These are phyloP conservation scores for Acacia confusa DNA, from an alignment of 306 rosid species.

Conservation along the genomic window DNA sequence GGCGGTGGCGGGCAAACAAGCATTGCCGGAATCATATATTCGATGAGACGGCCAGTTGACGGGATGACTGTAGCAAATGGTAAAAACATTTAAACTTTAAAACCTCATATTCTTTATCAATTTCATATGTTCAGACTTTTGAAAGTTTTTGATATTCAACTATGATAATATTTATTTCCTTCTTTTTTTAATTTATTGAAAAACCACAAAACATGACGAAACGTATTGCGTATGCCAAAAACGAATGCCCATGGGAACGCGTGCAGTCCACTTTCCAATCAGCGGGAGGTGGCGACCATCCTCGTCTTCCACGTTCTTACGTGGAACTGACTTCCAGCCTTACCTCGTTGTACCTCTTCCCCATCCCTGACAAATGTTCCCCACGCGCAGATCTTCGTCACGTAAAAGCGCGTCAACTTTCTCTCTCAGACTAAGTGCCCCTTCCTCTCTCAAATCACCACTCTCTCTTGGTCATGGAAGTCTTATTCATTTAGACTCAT, in stretches of 20 bases:
- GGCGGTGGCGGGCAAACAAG: too few species aligned
- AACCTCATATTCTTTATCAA: too few species aligned
- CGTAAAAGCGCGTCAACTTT: conserved; percentile 41
- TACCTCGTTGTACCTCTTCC: conserved; percentile 28
- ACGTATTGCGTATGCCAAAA: background rate
- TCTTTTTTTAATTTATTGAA: too few species aligned
- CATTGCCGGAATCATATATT: too few species aligned
- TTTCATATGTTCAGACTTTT: too few species aligned
- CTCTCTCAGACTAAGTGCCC: conserved; percentile 24
- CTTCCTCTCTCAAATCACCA: conserved; percentile 9
- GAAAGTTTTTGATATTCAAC: too few species aligned
- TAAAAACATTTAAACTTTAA: too few species aligned
- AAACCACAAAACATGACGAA: conserved; percentile 7
- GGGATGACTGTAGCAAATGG: too few species aligned
- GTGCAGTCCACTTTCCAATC: conserved; percentile 57
- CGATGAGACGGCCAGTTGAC: too few species aligned
- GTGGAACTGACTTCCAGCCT: conserved; percentile 39
- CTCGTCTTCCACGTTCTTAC: conserved; percentile 39
- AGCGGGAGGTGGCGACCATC: conserved; percentile 37
- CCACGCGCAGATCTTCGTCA: conserved; percentile 50
- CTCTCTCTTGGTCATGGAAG: background rate
- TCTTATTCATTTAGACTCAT: background rate
- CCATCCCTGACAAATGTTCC: conserved; percentile 2
- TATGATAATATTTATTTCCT: too few species aligned
- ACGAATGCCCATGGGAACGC: conserved; percentile 32